These are phyloP conservation scores for Mallotus japonicus DNA, from an alignment of 441 rosid genomes.

Conservation along the genomic window DNA sequence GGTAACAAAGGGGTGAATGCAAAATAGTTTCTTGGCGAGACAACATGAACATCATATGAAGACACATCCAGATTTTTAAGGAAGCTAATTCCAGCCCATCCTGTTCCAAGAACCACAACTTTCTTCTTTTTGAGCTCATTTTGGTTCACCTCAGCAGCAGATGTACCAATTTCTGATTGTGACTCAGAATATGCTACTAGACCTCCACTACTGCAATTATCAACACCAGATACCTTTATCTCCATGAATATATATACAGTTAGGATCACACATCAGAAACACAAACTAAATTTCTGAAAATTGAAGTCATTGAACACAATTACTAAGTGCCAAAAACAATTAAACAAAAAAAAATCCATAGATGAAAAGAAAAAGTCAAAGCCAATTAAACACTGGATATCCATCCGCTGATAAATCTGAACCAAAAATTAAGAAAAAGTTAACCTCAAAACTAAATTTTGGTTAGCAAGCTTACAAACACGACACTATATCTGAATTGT, in stretches of 20 bases:
- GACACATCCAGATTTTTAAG: slow-evolving; percentile 73
- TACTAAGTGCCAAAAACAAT: too few relatives aligned
- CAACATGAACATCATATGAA: slow-evolving; percentile 69
- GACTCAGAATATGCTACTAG: slow-evolving; percentile 50
- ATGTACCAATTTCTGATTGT: slow-evolving; percentile 12
- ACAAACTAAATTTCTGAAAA: background rate
- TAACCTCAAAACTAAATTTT: too few relatives aligned
- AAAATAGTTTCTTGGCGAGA: slow-evolving; percentile 91
- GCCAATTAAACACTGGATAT: background rate
- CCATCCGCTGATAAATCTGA: too few relatives aligned
- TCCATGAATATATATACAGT: background rate
- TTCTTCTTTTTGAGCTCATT: slow-evolving; percentile 43
- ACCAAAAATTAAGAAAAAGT: too few relatives aligned
- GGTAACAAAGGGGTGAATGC: slow-evolving; percentile 76
- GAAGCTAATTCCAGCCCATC: slow-evolving; percentile 73
- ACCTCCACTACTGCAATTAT: slow-evolving; percentile 56
- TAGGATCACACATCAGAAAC: background rate
- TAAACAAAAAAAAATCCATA: too few relatives aligned
- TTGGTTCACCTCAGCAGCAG: slow-evolving; percentile 26
- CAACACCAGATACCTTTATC: slow-evolving; percentile 14
- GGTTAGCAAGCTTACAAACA: too few relatives aligned
- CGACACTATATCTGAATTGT: too few relatives aligned
- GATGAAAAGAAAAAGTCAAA: background rate
- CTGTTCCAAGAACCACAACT: slow-evolving; percentile 68
- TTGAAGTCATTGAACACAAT: background rate